phyloP scores from a whole-genome alignment of 2,329 filamentous ascomycete species.

The Venturia effusa region DNA sequence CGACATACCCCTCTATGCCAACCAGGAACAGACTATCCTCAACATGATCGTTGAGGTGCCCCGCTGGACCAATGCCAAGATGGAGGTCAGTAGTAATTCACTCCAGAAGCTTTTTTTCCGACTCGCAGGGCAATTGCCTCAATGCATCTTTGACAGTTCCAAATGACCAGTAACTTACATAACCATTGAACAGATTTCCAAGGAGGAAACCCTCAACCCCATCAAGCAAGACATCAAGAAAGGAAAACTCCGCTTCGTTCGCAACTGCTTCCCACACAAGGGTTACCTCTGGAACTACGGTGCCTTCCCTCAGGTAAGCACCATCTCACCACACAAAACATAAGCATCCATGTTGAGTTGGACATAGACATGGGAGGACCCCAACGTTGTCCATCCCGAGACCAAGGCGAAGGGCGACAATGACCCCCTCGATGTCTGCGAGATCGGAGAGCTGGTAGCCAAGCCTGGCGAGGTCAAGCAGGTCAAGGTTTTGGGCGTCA shows the following conservation, averaged over 20 bases:
- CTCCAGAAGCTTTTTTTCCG: not conserved
- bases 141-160: not conserved
- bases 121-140: not conserved
- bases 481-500: slow-evolving; percentile 98
- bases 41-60: slow-evolving; percentile 99
- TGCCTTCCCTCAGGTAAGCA: slow-evolving; percentile 86
- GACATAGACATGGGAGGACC: slow-evolving; percentile 92
- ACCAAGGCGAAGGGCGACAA: slow-evolving; percentile 99
- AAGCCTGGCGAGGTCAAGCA: slow-evolving; percentile 97
- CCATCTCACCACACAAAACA: not conserved
- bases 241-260: slow-evolving; percentile 97
- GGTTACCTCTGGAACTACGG: slow-evolving; percentile 99
- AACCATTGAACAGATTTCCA: slow-evolving; percentile 64
- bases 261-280: slow-evolving; percentile 99
- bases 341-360: slow-evolving; percentile 4
- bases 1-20: slow-evolving; percentile 96
- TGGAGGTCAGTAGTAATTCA: slow-evolving; percentile 60
- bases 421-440: slow-evolving; percentile 97
- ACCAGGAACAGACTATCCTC: slow-evolving; percentile 85
- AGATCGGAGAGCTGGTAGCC: slow-evolving; percentile 96
- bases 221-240: slow-evolving; percentile 99
- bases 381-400: slow-evolving; percentile 89
- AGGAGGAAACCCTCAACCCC: slow-evolving; percentile 95
- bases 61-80: slow-evolving; percentile 99
- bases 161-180: not conserved